Conservation (phyloP, 306 rosid genomes). For the Rosa persica region DNA sequence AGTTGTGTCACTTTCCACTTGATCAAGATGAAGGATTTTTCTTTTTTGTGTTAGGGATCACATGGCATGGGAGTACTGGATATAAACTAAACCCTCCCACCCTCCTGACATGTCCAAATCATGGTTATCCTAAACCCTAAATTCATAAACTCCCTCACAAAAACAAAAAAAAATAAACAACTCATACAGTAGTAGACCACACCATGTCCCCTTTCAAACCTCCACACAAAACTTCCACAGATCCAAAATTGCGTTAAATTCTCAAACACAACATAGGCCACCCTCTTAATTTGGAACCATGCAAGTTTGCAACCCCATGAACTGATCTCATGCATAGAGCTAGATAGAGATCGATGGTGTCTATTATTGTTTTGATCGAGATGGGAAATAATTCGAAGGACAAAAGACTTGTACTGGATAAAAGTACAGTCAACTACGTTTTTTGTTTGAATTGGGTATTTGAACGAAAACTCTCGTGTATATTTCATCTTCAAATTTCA, state of each 20-base stretch:
- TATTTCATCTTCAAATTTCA: not conserved
- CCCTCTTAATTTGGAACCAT: conserved; percentile 7
- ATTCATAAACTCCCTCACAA: not conserved
- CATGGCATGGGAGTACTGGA: conserved; percentile 21
- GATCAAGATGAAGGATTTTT: conserved; percentile 8
- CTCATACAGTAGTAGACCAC: conserved; percentile 3
- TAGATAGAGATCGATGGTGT: not conserved
- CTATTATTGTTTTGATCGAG: not conserved
- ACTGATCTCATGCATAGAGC: not conserved
- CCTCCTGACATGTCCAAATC: conserved; percentile 34
- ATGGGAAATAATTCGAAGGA: not conserved
- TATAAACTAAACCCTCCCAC: conserved; percentile 9
- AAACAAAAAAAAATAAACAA: not conserved
- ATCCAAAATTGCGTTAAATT: not conserved
- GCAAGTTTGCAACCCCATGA: not conserved
- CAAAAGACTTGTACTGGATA: conserved; percentile 6
- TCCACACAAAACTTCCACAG: conserved; percentile 13
- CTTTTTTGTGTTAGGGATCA: conserved; percentile 15
- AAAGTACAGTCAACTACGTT: conserved; percentile 15
- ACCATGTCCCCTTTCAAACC: conserved; percentile 16
- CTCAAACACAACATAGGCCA: conserved; percentile 3
- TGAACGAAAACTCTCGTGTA: not conserved
- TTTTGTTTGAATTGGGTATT: not conserved
- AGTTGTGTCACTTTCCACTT: conserved; percentile 24
- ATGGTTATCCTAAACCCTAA: conserved; percentile 25